Evolutionary conservation across 495 filamentous ascomycete species (phyloP).

Genomic region (Penicillium pulvis): DNA sequence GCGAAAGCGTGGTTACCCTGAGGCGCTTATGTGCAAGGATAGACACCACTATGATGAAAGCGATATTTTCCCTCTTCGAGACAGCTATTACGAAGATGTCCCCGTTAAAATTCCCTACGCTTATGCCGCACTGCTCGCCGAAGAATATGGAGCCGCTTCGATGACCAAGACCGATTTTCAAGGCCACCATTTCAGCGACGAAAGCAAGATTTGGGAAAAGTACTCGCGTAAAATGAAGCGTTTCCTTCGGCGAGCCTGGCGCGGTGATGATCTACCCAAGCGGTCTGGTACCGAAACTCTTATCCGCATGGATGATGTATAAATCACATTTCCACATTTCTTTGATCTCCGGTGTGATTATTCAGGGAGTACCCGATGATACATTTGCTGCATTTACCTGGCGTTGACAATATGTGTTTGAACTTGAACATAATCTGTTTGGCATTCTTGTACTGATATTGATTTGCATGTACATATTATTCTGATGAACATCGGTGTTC

Average conservation of each 20-base stretch:
- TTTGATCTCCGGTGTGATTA: constrained; percentile 6
- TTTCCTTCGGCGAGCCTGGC: constrained; percentile 18
- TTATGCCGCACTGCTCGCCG: constrained; percentile 69
- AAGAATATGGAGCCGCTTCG: constrained; percentile 72
- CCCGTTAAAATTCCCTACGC: constrained; percentile 74
- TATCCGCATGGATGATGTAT: constrained; percentile 15
- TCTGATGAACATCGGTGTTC: constrained; percentile 9
- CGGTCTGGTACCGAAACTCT: constrained; percentile 13
- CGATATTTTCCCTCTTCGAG: constrained; percentile 78
- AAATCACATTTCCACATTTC: not conserved
- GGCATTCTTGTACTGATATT: constrained; percentile 5
- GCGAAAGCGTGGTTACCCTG: constrained; percentile 33
- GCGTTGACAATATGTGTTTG: constrained; percentile 24
- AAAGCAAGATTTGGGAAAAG: constrained; percentile 37
- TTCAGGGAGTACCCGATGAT: not conserved
- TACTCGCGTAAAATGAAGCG: constrained; percentile 20
- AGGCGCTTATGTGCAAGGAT: constrained; percentile 60
- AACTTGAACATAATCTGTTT: constrained; percentile 10
- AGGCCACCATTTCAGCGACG: constrained; percentile 46
- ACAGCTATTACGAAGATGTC: constrained; percentile 76
- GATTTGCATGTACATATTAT: constrained; percentile 14
- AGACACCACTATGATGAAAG: constrained; percentile 55
- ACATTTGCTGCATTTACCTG: constrained; percentile 25
- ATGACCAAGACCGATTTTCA: constrained; percentile 65
- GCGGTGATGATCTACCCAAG: constrained; percentile 13